Percentiles rank a stretch among this genome's conserved stretches.
Conservation (phyloP, 2,329 filamentous ascomycete species). For the Pseudogymnoascus sp. region DNA sequence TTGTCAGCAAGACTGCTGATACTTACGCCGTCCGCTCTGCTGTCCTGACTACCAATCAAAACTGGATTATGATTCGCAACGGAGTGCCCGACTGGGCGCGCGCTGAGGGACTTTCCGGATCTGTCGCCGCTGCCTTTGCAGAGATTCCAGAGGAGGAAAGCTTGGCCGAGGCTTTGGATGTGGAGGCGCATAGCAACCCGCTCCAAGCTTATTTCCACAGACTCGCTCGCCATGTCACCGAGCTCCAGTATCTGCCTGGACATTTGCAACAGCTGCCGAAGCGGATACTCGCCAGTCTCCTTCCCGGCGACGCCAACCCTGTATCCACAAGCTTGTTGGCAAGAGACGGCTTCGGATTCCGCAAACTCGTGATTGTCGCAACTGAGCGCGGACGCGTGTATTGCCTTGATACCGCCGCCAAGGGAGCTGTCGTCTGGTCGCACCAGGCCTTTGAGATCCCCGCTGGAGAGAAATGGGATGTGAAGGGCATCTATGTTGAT, state of each 20-base stretch:
- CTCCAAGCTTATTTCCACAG: constrained; percentile 82
- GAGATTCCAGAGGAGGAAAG: constrained; percentile 68
- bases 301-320: constrained; percentile 46
- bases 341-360: constrained; percentile 78
- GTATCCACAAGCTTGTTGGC: constrained; percentile 43
- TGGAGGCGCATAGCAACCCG: constrained; percentile 78
- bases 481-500: constrained; percentile 61
- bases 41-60: constrained; percentile 57
- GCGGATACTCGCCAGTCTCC: constrained; percentile 58
- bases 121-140: constrained; percentile 73
- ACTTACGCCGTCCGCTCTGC: constrained; percentile 75
- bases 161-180: constrained; percentile 73
- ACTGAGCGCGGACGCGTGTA: constrained; percentile 75
- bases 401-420: constrained; percentile 69
- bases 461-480: constrained; percentile 53
- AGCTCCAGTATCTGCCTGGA: constrained; percentile 68
- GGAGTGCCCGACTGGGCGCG: constrained; percentile 75
- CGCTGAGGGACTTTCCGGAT: constrained; percentile 73
- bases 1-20: constrained; percentile 62
- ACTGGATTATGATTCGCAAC: constrained; percentile 81
- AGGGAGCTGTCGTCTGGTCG: constrained; percentile 72
- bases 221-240: constrained; percentile 71
- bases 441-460: constrained; percentile 55
- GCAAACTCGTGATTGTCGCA: constrained; percentile 75
- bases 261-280: constrained; percentile 66